Conservation (phyloP, 2,329 filamentous ascomycete genomes). For the Ceratocystis eucalypticola region DNA sequence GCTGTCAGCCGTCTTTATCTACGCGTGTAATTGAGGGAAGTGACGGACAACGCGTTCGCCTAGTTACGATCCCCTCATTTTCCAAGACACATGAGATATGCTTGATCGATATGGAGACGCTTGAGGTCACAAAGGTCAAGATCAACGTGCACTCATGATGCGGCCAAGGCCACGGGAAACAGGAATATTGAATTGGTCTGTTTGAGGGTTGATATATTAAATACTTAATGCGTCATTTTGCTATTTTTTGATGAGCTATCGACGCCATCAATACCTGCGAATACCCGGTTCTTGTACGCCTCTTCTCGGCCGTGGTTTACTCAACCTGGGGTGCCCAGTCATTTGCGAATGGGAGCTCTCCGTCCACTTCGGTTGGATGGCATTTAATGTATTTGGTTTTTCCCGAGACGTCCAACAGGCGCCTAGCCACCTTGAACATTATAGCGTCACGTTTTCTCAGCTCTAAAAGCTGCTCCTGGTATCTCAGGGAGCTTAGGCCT, state of each 20-base stretch:
- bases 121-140: slow-evolving; percentile 62
- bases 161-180: not conserved
- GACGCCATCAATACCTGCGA: not conserved
- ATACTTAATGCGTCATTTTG: not conserved
- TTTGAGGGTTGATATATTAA: not conserved
- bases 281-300: not conserved
- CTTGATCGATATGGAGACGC: slow-evolving; percentile 69
- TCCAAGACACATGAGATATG: slow-evolving; percentile 64
- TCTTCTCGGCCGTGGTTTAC: not conserved
- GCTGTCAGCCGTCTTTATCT: slow-evolving; percentile 68
- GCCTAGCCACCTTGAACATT: no score
- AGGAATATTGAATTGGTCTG: slow-evolving; percentile 22
- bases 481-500: not conserved
- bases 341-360: no score
- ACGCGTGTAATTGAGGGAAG: slow-evolving; percentile 55
- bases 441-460: no score
- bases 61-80: slow-evolving; percentile 78
- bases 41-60: slow-evolving; percentile 55
- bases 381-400: no score
- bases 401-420: no score
- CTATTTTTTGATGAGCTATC: not conserved
- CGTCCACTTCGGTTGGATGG: no score
- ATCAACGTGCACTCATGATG: slow-evolving; percentile 27
- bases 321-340: not conserved
- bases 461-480: no score